Evolutionary conservation across 768 basidiomycete genomes (phyloP), one percentile per base, ranked within the genome.

Genomic region (Pisolithus orientalis): DNA sequence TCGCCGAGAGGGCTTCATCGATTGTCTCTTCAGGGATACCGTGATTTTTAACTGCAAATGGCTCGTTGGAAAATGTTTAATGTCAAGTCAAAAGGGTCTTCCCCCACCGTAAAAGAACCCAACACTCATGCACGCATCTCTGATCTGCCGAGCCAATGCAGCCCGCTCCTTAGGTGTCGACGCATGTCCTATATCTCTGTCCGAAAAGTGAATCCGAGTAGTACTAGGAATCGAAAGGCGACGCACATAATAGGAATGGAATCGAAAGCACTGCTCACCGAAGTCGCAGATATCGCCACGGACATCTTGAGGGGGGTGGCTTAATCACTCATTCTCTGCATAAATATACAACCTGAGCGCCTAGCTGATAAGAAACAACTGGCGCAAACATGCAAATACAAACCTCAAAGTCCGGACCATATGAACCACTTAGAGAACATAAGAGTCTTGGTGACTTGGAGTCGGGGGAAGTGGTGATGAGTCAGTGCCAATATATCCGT

Each of bases 51-150:
- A 17, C 38, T 39, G 38, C 11, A 39, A 13, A 13, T 39, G 4
- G 11, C 14, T n/a, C 9, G 25, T 25, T 11, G 16, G 16, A 8
- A 40, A 8, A 14, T 7, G 7, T 7, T 3, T 6, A 4, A 7
- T 8, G 7, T 17, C 7, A 7, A 40, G 16, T 21, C 4, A 8
- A 1, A 17, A 14, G 9, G 42, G 14, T 27, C 9, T 43, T 29
- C 13, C 6, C 71, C 24, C 56, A 87, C 86, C 79, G 60, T 93
- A 94, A 65, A 94, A 88, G 64, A 94, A 93, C 1, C 91, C 91
- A 5, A 89, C 88, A 49, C 80, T 76, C 50, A 89, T 82, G 58
- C 88, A 91, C 0, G 91, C 90, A 57, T 87, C 76, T 49, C 85
- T 75, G 39, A 93, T 77, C 56, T 80, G 67, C 25, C 69, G 61